phyloP scores from a whole-genome alignment of 176 grass and related monocot species.

The Guadua angustifolia region DNA sequence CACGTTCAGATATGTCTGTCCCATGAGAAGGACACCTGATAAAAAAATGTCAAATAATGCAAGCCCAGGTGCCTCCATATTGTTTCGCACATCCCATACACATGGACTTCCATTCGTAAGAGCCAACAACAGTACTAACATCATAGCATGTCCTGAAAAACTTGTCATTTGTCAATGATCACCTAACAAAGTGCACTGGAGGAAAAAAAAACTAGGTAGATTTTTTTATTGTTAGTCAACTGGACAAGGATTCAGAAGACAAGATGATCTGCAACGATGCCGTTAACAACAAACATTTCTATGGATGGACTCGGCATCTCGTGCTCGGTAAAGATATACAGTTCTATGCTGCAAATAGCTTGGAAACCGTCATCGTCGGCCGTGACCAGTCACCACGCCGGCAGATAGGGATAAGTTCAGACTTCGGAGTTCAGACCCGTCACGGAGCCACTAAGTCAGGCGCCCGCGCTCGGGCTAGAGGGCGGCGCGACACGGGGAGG shows the following conservation, averaged over 20 bases:
- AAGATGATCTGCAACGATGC: background rate
- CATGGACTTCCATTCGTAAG: background rate
- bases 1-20: background rate
- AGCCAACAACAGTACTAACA: background rate
- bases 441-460: background rate
- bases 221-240: background rate
- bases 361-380: background rate
- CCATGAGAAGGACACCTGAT: background rate
- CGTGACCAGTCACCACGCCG: background rate
- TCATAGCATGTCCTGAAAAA: too few species aligned
- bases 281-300: background rate
- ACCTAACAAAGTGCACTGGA: background rate
- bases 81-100: background rate
- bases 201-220: background rate
- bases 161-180: background rate
- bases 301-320: background rate
- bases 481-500: too few species aligned
- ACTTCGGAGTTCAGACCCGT: too few species aligned
- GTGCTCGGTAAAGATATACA: background rate
- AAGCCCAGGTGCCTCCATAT: background rate
- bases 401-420: background rate
- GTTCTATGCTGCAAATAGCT: too few species aligned
- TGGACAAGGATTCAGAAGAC: background rate
- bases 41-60: background rate
- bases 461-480: too few species aligned